phyloP scores from a whole-genome alignment of 108 stramenopile genomes.

The Nannochloropsis oceanica region DNA sequence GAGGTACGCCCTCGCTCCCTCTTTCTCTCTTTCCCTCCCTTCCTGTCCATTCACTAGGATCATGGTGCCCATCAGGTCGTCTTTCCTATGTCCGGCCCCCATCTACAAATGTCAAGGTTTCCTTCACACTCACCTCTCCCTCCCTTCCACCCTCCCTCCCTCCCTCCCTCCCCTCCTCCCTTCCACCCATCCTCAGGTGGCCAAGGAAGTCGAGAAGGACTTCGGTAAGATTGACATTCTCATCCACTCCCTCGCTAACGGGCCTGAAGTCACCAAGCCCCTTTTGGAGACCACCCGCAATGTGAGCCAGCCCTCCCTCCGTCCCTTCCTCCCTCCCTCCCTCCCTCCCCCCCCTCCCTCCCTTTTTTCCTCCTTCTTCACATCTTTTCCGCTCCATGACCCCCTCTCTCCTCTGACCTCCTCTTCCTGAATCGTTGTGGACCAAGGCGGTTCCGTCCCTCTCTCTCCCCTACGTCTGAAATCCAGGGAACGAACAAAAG shows the following conservation, averaged over 20 bases:
- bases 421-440: too few species aligned
- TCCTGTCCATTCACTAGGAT: not conserved
- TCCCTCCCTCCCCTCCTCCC: not conserved
- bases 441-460: too few species aligned
- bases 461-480: too few species aligned
- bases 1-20: slow-evolving; percentile 46
- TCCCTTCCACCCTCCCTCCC: not conserved
- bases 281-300: slow-evolving; percentile 68
- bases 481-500: too few species aligned
- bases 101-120: too few species aligned
- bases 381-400: too few species aligned
- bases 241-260: slow-evolving; percentile 94
- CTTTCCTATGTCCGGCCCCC: not conserved
- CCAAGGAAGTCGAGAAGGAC: slow-evolving; percentile 76
- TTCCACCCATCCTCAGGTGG: slow-evolving; percentile 15
- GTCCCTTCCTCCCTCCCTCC: too few species aligned
- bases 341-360: too few species aligned
- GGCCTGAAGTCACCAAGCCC: slow-evolving; percentile 94
- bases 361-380: too few species aligned
- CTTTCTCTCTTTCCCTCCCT: not conserved
- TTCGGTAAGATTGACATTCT: slow-evolving; percentile 84
- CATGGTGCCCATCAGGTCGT: not conserved
- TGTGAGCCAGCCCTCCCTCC: not conserved
- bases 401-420: too few species aligned
- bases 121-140: not conserved